Percentiles rank a stretch among this genome's conserved stretches.
These are phyloP conservation scores for Aethionema arabicum DNA, from an alignment of 345 rosid species.

Conservation along the genomic window DNA sequence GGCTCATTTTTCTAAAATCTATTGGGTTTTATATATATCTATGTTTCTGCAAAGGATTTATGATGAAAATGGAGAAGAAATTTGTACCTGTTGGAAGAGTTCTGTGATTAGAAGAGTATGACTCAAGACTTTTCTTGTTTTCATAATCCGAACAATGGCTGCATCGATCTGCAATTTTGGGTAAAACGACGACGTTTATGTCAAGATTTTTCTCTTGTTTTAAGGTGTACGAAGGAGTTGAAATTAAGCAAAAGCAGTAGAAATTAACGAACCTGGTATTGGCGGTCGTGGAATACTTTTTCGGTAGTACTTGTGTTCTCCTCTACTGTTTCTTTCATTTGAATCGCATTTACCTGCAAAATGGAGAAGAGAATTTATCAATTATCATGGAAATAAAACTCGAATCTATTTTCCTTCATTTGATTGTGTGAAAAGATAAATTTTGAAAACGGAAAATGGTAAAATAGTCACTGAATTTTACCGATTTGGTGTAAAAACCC, in stretches of 20 bases:
- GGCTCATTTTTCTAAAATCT: no score
- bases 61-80: not conserved
- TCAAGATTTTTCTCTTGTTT: not conserved
- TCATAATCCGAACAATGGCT: slow-evolving; percentile 92
- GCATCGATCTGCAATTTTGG: slow-evolving; percentile 67
- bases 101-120: slow-evolving; percentile 91
- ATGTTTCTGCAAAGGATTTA: no score
- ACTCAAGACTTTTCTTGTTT: slow-evolving; percentile 82
- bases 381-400: not conserved
- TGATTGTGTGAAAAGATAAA: no score
- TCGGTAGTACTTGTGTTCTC: slow-evolving; percentile 89
- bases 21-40: no score
- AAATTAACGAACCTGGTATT: slow-evolving; percentile 79
- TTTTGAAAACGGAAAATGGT: no score
- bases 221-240: not conserved
- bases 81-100: slow-evolving; percentile 85
- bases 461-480: no score
- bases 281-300: slow-evolving; percentile 91
- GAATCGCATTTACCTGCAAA: slow-evolving; percentile 87
- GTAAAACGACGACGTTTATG: not conserved
- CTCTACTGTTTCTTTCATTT: slow-evolving; percentile 95
- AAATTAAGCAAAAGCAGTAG: not conserved
- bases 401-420: not conserved
- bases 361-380: not conserved
- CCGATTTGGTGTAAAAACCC: no score